phyloP scores from a whole-genome alignment of 2,329 filamentous ascomycete species.

The Calonectria honghensis region DNA sequence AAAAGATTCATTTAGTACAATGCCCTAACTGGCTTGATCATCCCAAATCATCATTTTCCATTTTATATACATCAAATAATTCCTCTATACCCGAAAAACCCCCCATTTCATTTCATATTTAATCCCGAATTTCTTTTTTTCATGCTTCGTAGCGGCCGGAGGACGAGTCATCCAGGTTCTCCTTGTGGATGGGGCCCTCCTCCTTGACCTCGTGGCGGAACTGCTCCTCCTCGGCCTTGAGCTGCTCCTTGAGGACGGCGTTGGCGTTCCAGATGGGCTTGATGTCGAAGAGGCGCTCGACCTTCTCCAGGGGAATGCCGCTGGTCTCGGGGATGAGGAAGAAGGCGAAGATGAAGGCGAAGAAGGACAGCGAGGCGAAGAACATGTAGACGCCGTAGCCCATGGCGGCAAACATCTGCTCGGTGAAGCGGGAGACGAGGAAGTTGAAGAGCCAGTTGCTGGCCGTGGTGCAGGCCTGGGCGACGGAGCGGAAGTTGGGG shows the following conservation, averaged over 20 bases:
- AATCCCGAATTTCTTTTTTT: not conserved
- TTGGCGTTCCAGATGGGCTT: constrained; percentile 53
- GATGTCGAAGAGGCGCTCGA: constrained; percentile 68
- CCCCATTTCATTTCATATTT: not conserved
- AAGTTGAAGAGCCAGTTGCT: constrained; percentile 76
- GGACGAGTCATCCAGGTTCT: constrained; percentile 34
- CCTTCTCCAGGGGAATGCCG: constrained; percentile 70
- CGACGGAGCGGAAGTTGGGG: constrained; percentile 62
- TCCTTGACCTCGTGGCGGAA: constrained; percentile 50
- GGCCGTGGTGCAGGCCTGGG: constrained; percentile 75
- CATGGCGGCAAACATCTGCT: constrained; percentile 68
- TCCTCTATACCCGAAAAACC: not conserved
- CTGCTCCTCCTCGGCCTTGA: constrained; percentile 47
- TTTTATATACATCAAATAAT: constrained; percentile 15
- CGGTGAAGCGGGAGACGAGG: constrained; percentile 72
- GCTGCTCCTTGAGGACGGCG: constrained; percentile 46
- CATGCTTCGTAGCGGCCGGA: constrained; percentile 17
- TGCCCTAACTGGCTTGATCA: not conserved
- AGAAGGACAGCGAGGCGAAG: constrained; percentile 70
- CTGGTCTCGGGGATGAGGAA: constrained; percentile 73
- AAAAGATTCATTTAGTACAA: not conserved
- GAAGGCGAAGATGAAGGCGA: constrained; percentile 68
- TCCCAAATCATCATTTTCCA: not conserved
- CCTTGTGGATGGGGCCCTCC: constrained; percentile 30
- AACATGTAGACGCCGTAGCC: constrained; percentile 73